A percentile compares a stretch with the other conserved stretches of the same genome.
Conservation (phyloP, 2,329 filamentous ascomycete species). For the Pseudogymnoascus sp. region DNA sequence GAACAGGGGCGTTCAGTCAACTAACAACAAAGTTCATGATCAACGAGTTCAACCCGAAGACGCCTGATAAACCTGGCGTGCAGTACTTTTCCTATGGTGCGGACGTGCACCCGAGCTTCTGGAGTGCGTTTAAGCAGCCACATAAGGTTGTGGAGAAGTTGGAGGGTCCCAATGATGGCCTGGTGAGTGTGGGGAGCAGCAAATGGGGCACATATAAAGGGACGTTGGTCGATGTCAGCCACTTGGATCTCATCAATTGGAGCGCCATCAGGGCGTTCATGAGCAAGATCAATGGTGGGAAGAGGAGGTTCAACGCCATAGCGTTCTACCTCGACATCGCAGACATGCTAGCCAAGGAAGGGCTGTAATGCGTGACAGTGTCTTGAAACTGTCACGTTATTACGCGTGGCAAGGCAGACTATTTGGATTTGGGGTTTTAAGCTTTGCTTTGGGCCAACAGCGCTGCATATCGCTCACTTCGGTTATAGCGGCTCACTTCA, state of each 20-base stretch:
- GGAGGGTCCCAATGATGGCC: conserved; percentile 56
- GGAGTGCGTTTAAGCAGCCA: conserved; percentile 53
- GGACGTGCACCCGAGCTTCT: conserved; percentile 47
- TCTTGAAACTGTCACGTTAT: conserved; percentile 1
- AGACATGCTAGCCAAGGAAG: conserved; percentile 65
- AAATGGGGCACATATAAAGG: conserved; percentile 57
- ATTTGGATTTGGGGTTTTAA: background rate
- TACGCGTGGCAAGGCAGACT: conserved; percentile 6
- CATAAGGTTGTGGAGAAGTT: conserved; percentile 40
- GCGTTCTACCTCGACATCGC: conserved; percentile 59
- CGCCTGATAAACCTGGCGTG: conserved; percentile 44
- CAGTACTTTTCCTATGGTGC: conserved; percentile 58
- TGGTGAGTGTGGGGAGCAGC: conserved; percentile 58
- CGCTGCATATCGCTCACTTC: background rate
- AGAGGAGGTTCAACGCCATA: conserved; percentile 54
- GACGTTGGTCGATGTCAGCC: conserved; percentile 52
- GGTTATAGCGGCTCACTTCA: background rate
- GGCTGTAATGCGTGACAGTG: conserved; percentile 24
- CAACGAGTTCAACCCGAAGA: conserved; percentile 50
- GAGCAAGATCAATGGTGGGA: conserved; percentile 44
- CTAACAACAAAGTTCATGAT: conserved; percentile 51
- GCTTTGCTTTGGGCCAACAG: background rate
- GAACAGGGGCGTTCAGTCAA: conserved; percentile 53
- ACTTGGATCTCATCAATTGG: conserved; percentile 62
- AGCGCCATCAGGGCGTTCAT: conserved; percentile 51